Base-by-base conservation (phyloP, 2,329 filamentous ascomycete genomes). In the Aspergillus sp. region DNA sequence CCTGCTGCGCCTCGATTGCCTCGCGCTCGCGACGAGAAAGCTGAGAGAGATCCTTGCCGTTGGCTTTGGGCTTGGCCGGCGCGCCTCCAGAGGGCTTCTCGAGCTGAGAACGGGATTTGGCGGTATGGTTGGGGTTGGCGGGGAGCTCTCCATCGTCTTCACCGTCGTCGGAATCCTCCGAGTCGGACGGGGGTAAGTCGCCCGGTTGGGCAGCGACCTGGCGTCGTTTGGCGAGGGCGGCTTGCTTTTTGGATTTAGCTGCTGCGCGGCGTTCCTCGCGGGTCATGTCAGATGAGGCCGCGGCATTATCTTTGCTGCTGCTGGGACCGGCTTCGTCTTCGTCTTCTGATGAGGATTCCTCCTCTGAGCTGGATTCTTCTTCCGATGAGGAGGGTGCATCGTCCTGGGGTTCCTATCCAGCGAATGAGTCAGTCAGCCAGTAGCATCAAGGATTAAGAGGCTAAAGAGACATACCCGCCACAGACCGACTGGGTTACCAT, bases 181-280 rank as follows among this genome's bases (percentile, higher is more conserved):
- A 82, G 52, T 82, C 83, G 47, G 83, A 86, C 5, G 88, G 79
- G 4, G 90, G 91, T 54, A 97, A 68, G 63, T 97, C 91, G 57
- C 91, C 91, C 7, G 90, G 86, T 60, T 89, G 84, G 27, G 90
- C 83, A 29, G 79, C 73, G 46, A 81, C 81, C 48, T 81, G 77
- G 65, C 84, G 85, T 68, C 85, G 83, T 63, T 79, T 83, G 43
- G 85, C 86, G 62, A 90, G 86, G 53, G 90, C 91, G 19, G 90
- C 90, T 58, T 88, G 85, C 71, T 97, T 96, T 66, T 86, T 86
- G 46, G 89, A 88, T 72, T 95, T 95, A 60, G 90, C 90, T 48
- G 84, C 83, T 38, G 88, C 86, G 65, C 85, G 86, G 64, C 93
- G 90, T 66, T 94, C 83, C 66, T 97, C 90, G 61, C 93, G 90